Base-by-base conservation (phyloP, 495 filamentous ascomycete species). In the Daldinia concentrica region DNA sequence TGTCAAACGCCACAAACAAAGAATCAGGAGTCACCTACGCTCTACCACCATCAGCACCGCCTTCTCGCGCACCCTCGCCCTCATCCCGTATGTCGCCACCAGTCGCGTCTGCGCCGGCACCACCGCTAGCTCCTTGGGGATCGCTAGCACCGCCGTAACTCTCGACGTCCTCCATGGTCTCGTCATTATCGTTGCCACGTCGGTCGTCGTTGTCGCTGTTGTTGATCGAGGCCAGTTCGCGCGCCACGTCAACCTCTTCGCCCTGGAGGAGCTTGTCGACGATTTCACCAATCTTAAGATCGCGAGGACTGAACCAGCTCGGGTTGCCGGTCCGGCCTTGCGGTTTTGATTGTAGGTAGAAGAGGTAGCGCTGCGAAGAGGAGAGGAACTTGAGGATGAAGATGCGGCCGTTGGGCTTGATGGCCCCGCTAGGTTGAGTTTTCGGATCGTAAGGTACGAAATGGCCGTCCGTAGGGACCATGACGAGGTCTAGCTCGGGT, bases 41-140 rank as follows among this genome's bases (percentile, higher is more conserved):
- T 97, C 94, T 87, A 82, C 92, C 96, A 69, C 96, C 95, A 81
- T 98, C 95, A 63, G 92, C 94, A 76, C 96, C 96, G 59, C 94
- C 95, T 75, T 97, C 93, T 79, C 95, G 85, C 29, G 93, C 88
- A 66, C 89, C 89, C 79, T 92, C 89, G 63, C 96, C 96, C 76
- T 98, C 95, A 75, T 95, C 90, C 76, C 95, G 86, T 61, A 97
- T 83, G 80, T 98, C 93, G 37, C 93, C 94, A 11, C 94, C 95
- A 0, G 94, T 95, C 51, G 93, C 92, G 79, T 86, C 94, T 14
- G 91, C 82, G 34, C 93, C 94, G 66, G 94, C 94, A 58, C 94
- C 94, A 37, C 93, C 92, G 71, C 86, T 87, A 67, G 87, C 88
- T 50, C 88, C 85, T 65, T 87, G 88, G 68, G 87, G 85, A 50